phyloP scores from a whole-genome alignment of 1,284 basidiomycete species.

The Phellopilus nigrolimitatus region DNA sequence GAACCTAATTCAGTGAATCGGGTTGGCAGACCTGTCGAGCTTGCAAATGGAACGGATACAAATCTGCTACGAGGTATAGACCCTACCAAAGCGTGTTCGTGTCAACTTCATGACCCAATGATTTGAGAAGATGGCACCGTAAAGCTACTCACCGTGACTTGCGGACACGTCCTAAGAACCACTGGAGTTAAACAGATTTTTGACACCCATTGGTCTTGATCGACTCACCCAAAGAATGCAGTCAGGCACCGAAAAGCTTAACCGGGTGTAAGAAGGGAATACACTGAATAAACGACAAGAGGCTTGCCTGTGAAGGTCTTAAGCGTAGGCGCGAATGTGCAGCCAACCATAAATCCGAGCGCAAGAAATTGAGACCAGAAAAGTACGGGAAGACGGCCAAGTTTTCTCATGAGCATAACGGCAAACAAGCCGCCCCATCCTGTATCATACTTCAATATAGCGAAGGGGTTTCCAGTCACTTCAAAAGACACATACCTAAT shows the following conservation, averaged over 20 bases:
- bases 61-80: conserved; percentile 59
- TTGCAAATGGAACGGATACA: conserved; percentile 73
- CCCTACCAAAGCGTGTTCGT: conserved; percentile 36
- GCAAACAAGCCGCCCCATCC: conserved; percentile 61
- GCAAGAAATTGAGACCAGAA: conserved; percentile 61
- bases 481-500: conserved; percentile 36
- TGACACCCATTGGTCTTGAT: neutral
- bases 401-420: conserved; percentile 54
- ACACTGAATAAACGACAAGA: neutral
- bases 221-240: conserved; percentile 59
- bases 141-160: conserved; percentile 51
- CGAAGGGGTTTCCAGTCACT: neutral
- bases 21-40: conserved; percentile 50
- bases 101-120: conserved; percentile 3
- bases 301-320: conserved; percentile 45
- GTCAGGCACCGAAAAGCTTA: conserved; percentile 67
- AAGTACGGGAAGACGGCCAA: conserved; percentile 54
- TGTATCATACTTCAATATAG: conserved; percentile 21
- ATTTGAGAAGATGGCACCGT: neutral
- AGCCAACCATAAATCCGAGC: conserved; percentile 46
- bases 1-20: too few relatives aligned
- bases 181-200: conserved; percentile 7
- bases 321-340: conserved; percentile 50
- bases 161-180: conserved; percentile 52
- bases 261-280: conserved; percentile 14